Evolutionary conservation across 306 rosid species (phyloP).

Genomic region (Senna tora): DNA sequence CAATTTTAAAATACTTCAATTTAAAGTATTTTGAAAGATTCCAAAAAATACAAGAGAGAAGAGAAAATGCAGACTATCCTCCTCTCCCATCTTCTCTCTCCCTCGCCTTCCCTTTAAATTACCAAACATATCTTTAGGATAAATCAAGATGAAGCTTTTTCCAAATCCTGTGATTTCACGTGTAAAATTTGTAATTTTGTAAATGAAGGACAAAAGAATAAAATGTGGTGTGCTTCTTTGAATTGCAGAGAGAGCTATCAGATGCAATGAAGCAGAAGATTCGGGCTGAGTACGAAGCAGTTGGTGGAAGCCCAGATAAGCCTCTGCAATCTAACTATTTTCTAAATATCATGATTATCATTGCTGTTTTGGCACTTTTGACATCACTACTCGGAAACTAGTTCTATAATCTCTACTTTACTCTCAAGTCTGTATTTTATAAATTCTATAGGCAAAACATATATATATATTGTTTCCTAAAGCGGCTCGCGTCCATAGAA

Average conservation of each 20-base stretch:
- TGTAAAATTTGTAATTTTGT: constrained; percentile 67
- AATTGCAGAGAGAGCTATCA: constrained; percentile 95
- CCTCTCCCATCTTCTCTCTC: too few species aligned
- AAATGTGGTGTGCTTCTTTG: constrained; percentile 85
- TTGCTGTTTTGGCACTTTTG: constrained; percentile 86
- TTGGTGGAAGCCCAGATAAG: constrained; percentile 98
- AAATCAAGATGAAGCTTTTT: constrained; percentile 81
- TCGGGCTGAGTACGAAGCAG: constrained; percentile 81
- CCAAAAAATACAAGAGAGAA: too few species aligned
- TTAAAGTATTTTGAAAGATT: too few species aligned
- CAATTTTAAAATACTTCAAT: too few species aligned
- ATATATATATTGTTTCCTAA: too few species aligned
- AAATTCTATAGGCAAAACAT: too few species aligned
- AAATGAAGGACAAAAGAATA: constrained; percentile 78
- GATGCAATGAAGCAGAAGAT: constrained; percentile 91
- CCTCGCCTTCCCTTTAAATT: too few species aligned
- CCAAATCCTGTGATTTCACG: constrained; percentile 69
- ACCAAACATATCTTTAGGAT: too few species aligned
- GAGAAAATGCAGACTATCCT: too few species aligned
- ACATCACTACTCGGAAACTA: constrained; percentile 78
- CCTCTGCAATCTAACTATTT: constrained; percentile 85
- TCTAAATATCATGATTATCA: constrained; percentile 75
- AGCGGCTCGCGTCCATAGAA: too few species aligned
- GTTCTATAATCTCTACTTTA: too few species aligned
- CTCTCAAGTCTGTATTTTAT: too few species aligned